Base-by-base conservation (phyloP, 345 rosid genomes). In the Syzygium aromaticum region DNA sequence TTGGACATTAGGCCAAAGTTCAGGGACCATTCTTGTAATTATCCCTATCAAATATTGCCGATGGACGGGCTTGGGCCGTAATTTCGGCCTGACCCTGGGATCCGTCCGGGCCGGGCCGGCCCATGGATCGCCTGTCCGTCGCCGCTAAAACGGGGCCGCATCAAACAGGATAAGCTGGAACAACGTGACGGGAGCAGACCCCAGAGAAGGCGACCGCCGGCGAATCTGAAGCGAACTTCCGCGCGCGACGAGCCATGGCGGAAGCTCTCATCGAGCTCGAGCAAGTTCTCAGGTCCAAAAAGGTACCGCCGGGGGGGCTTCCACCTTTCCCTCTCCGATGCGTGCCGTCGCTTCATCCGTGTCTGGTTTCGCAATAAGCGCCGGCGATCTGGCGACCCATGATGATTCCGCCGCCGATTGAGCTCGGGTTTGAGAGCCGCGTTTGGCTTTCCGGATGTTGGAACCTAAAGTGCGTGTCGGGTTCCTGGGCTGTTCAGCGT, bases 201-300 rank as follows among this genome's bases (percentile, higher is more conserved):
- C 49, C 82, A 10, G 82, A 10, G 27, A 33, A 38, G 82, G 38
- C 49, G 49, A 8, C 40, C 23, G 82, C 38, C 82, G 49, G 27
- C 0, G 12, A 38, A 73, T 11, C 82, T 11, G 49, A 19, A 38
- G 49, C 78, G 49, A 28, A 73, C 82, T 73, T 73, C 82, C 12
- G 59, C 54, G 3, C 46, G 59, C 52, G 52, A 67, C 52, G 52
- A 85, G 88, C 67, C 59, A 94, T 94, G 95, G 94, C 80, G 49
- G 92, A 85, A n/a, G 86, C 77, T 85, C 73, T 93, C 46, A 21
- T 87, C 5, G 92, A 92, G 28, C 95, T 94, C 49, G 91, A 90
- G 64, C 77, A 84, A n/a, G 84, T 80, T 85, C 92, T 93, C 63
- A 88, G 87, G 52, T 64, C 91, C 87, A 85, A 57, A 80, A 54